Evolutionary conservation across 352 stramenopile genomes (phyloP).

Genomic region (Phytophthora nicotianae): DNA sequence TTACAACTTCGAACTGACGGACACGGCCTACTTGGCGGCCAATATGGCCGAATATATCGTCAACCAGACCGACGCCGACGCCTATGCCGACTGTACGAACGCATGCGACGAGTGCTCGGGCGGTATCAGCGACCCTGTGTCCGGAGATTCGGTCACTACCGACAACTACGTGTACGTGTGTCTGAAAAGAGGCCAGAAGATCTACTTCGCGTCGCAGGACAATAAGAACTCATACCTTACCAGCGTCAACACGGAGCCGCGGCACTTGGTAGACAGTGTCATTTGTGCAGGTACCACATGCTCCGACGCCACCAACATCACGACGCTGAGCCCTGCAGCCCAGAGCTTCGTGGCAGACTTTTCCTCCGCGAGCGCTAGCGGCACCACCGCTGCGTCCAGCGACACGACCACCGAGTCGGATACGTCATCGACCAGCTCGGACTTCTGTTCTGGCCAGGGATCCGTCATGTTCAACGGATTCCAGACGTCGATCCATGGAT

Average conservation of each 20-base stretch:
- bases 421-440: slow-evolving; percentile 31
- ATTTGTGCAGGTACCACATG: slow-evolving; percentile 65
- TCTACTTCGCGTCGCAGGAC: slow-evolving; percentile 80
- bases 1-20: slow-evolving; percentile 65
- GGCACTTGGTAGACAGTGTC: slow-evolving; percentile 55
- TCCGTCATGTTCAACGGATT: slow-evolving; percentile 88
- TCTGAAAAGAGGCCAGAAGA: slow-evolving; percentile 78
- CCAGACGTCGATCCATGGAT: slow-evolving; percentile 71
- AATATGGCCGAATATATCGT: slow-evolving; percentile 69
- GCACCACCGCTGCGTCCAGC: slow-evolving; percentile 23
- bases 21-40: slow-evolving; percentile 73
- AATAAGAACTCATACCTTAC: slow-evolving; percentile 70
- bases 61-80: slow-evolving; percentile 45
- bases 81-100: slow-evolving; percentile 44
- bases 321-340: slow-evolving; percentile 53
- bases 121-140: slow-evolving; percentile 66
- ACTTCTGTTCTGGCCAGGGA: slow-evolving; percentile 68
- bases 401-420: slow-evolving; percentile 27
- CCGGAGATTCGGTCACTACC: slow-evolving; percentile 53
- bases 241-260: slow-evolving; percentile 57
- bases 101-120: slow-evolving; percentile 50
- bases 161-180: slow-evolving; percentile 78
- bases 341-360: slow-evolving; percentile 38
- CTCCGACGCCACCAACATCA: slow-evolving; percentile 65
- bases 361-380: slow-evolving; percentile 26